Conservation (phyloP, 208 protist species). For the Crithidia thermophila region DNA sequence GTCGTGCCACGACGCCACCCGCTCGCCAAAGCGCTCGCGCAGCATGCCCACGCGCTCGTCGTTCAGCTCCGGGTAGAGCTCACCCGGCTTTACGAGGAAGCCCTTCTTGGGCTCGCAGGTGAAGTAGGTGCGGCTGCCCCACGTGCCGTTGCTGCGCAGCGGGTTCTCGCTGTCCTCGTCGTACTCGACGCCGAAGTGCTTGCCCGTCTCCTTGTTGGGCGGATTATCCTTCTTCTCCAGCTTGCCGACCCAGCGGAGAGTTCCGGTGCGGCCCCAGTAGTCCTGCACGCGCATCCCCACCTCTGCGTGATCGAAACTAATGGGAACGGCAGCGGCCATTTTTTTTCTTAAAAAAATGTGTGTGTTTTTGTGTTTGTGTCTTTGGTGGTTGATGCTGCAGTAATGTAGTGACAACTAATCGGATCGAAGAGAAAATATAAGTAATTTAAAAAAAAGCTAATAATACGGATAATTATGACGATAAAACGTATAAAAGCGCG, state of each 20-base stretch:
- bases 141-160: conserved; percentile 56
- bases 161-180: conserved; percentile 59
- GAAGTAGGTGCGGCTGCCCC: conserved; percentile 59
- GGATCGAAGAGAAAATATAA: background rate
- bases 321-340: conserved; percentile 12
- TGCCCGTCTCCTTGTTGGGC: conserved; percentile 51
- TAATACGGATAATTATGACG: background rate
- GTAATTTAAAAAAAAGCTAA: background rate
- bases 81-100: conserved; percentile 41
- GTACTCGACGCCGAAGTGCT: conserved; percentile 69
- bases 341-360: no score
- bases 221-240: conserved; percentile 58
- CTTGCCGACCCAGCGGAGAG: conserved; percentile 64
- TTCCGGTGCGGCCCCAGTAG: conserved; percentile 68
- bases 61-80: conserved; percentile 72
- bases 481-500: background rate
- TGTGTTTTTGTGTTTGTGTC: no score
- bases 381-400: background rate
- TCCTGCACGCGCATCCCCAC: conserved; percentile 81
- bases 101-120: conserved; percentile 50
- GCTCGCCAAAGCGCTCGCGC: conserved; percentile 62
- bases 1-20: conserved; percentile 71
- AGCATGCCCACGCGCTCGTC: conserved; percentile 36
- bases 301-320: conserved; percentile 38
- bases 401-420: no score